Base-by-base conservation (phyloP, 1,284 basidiomycete genomes). In the Ganoderma meredithae region DNA sequence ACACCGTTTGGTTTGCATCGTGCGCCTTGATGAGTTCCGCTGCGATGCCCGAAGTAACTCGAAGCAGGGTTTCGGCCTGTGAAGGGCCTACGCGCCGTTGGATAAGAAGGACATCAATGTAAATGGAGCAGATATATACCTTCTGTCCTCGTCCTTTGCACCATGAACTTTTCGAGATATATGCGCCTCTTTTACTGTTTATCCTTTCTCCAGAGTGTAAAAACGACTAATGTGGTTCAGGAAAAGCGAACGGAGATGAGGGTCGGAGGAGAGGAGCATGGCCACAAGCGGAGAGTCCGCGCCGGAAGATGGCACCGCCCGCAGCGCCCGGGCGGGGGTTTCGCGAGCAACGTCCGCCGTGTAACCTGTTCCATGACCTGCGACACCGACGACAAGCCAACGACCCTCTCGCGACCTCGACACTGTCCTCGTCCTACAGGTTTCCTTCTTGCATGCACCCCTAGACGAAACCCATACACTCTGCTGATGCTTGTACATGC, bases 21-120 rank as follows among this genome's bases (percentile, higher is more conserved):
- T 98, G 93, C 0, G 96, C 94, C 71, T 92, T 90, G 76, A 99
- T 96, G 72, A 99, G 89, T 76, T 97, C 95, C 73, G 95, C 89
- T 40, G 97, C 97, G 74, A 99, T 97, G 47, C 96, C 95, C 13
- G 97, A 96, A 33, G 95, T 97, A 64, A 96, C 95, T 65, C 96
- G 90, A 27, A 99, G 86, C 63, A 99, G 88, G 55, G 90, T 87
- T 81, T 98, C 97, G 6, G 96, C 94, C 79, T 98, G 95, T 0
- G 95, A 95, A 25, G 90, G 92, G 36, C 90, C 91, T 92, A 44
- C 19, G n/a, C 44, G 12, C 8, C 15, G 36, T 17, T 63, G 12
- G 62, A 60, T 43, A 60, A 13, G 40, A 41, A 1, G 25, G 59
- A 36, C n/a, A 60, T 65, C 52, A 63, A 47, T 60, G 52, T 56